phyloP scores from a whole-genome alignment of 257 asterid species.

The Penstemon newberryi region DNA sequence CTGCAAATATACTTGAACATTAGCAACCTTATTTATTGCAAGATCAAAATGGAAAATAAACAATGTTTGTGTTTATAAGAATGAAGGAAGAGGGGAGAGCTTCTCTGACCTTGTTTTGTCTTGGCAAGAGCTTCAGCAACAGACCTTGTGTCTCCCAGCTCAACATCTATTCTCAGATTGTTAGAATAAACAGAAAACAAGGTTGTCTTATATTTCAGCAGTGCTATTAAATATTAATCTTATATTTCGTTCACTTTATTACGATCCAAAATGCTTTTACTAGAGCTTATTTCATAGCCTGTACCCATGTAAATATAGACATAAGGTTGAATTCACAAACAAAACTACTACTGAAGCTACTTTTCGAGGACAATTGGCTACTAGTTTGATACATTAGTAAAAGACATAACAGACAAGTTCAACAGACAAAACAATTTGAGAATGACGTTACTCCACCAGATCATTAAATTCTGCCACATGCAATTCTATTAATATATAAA shows the following conservation, averaged over 20 bases:
- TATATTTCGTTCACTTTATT: slow-evolving; percentile 1
- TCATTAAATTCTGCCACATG: neutral
- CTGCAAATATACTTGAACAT: slow-evolving; percentile 40
- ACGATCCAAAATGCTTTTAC: neutral
- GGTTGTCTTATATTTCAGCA: slow-evolving; percentile 11
- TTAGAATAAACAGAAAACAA: slow-evolving; percentile 31
- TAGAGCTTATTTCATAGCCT: slow-evolving; percentile 7
- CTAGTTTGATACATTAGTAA: neutral
- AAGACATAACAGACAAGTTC: neutral
- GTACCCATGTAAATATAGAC: slow-evolving; percentile 21
- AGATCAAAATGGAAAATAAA: slow-evolving; percentile 22
- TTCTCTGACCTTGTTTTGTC: slow-evolving; percentile 67
- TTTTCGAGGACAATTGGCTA: neutral
- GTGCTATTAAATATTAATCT: slow-evolving; percentile 3
- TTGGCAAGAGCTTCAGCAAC: slow-evolving; percentile 94
- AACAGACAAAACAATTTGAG: neutral
- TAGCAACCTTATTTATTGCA: slow-evolving; percentile 25
- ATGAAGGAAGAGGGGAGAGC: slow-evolving; percentile 21
- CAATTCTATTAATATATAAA: neutral
- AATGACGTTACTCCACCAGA: neutral
- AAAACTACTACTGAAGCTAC: neutral
- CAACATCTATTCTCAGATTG: slow-evolving; percentile 58
- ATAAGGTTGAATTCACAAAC: slow-evolving; percentile 17
- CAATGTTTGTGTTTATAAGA: slow-evolving; percentile 17
- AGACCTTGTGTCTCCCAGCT: slow-evolving; percentile 71